Conservation (phyloP, 1,139 yeast genomes). For the Arxiozyma bovina region DNA sequence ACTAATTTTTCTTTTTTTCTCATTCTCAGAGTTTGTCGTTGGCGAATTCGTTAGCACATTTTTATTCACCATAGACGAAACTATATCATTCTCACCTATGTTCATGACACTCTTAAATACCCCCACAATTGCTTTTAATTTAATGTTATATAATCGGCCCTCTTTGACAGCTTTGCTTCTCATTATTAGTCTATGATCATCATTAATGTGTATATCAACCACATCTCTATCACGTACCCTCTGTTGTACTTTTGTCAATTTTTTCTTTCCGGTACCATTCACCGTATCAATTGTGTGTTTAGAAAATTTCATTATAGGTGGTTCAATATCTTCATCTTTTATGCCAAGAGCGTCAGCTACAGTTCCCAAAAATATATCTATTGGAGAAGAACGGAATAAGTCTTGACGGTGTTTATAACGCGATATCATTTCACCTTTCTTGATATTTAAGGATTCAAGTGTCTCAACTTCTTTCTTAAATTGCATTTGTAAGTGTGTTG, state of each 20-base stretch:
- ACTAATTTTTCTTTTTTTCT: slow-evolving; percentile 24
- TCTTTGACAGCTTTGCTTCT: slow-evolving; percentile 19
- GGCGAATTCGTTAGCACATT: slow-evolving; percentile 1
- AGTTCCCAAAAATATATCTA: slow-evolving; percentile 28
- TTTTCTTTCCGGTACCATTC: slow-evolving; percentile 30
- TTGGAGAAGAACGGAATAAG: slow-evolving; percentile 24
- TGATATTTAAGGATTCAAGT: slow-evolving; percentile 21
- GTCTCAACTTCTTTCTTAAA: slow-evolving; percentile 26
- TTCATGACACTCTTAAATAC: slow-evolving; percentile 8
- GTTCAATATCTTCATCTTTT: slow-evolving; percentile 23
- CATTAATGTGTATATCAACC: slow-evolving; percentile 18
- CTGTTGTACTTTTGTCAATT: slow-evolving; percentile 26
- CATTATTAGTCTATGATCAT: slow-evolving; percentile 24
- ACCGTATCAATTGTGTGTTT: slow-evolving; percentile 22
- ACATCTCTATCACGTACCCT: slow-evolving; percentile 29
- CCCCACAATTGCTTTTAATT: slow-evolving; percentile 9
- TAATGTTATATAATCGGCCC: slow-evolving; percentile 8
- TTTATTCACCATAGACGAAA: not conserved
- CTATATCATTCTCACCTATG: not conserved
- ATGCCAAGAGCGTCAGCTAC: slow-evolving; percentile 29
- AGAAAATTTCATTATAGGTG: slow-evolving; percentile 23
- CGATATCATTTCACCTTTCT: slow-evolving; percentile 27
- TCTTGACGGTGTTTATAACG: slow-evolving; percentile 31
- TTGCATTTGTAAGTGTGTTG: slow-evolving; percentile 18
- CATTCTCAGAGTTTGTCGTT: not conserved